phyloP scores from a whole-genome alignment of 2,329 filamentous ascomycete species.

The Fusarium globosum region DNA sequence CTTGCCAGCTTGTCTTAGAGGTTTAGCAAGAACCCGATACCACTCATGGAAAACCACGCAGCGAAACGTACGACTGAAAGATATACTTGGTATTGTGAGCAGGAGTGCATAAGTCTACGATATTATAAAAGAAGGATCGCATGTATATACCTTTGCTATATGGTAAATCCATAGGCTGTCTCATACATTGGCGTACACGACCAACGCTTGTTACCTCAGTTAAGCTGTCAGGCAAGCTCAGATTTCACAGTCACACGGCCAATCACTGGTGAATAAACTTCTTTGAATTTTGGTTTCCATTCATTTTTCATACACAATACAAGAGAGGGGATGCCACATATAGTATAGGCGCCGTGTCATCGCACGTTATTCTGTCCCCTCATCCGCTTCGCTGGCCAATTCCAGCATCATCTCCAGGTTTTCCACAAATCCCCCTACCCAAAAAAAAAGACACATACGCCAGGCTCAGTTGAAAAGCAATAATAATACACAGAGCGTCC shows the following conservation, averaged over 20 bases:
- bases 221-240: not conserved
- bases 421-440: slow-evolving; percentile 31
- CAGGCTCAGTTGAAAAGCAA: slow-evolving; percentile 49
- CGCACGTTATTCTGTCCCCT: slow-evolving; percentile 37
- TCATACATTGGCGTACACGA: not conserved
- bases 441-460: slow-evolving; percentile 48
- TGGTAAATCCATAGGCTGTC: not conserved
- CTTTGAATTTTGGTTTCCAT: slow-evolving; percentile 34
- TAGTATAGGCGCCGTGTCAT: slow-evolving; percentile 43
- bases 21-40: slow-evolving; percentile 28
- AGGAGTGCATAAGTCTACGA: not conserved
- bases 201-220: not conserved
- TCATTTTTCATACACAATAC: slow-evolving; percentile 45
- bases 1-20: not conserved
- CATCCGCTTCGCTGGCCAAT: slow-evolving; percentile 9
- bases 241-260: not conserved
- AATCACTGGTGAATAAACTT: not conserved
- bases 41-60: slow-evolving; percentile 39
- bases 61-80: not conserved
- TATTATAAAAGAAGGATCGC: no score
- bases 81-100: no score
- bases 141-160: not conserved
- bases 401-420: slow-evolving; percentile 23
- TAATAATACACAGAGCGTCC: slow-evolving; percentile 49
- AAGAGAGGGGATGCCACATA: slow-evolving; percentile 56